Base-by-base conservation (phyloP, 345 rosid species). In the Salix brachista region DNA sequence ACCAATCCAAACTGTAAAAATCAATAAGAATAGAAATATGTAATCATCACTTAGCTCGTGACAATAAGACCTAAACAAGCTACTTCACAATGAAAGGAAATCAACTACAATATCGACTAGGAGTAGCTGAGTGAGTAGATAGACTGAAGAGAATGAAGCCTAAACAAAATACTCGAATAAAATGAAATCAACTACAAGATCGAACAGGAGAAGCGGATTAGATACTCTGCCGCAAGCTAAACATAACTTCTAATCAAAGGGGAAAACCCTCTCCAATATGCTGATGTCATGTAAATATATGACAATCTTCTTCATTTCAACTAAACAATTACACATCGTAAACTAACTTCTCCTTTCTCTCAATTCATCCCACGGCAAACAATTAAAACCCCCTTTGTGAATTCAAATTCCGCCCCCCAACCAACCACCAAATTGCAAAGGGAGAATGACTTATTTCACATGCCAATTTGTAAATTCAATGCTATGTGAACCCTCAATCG, bases 1-100 rank as follows among this genome's bases (percentile, higher is more conserved):
- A 94, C 93, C 86, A 92, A 82, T 71, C 97, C 97, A 54, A 84
- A 86, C 89, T 86, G 81, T 50, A 65, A 54, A 69, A 56, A 64
- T 13, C 41, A 11, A 52, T 44, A 66, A 3, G 37, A 30, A 67
- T 18, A 62, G 36, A 46, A 50, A 19, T 12, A 64, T 32, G 64
- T 34, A 36, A 34, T 18, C 11, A 64, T 62, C 65, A 61, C 71
- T 25, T 64, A 64, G 18, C 10, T 13, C 14, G 36, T 14, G 4
- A 26, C 13, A 70, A 23, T 14, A 28, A 23, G 39, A 39, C 73
- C 39, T 70, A 28, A 17, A 30, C 44, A 41, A 50, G 13, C 30
- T 16, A 70, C 25, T 48, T 13, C 52, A 48, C 19, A 9, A 18
- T 14, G 11, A 48, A 30, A 11, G 21, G 6, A 67, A 18, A 42